Conservation (phyloP, 805 yeast genomes). For the Maudiozyma serrabonitensis region DNA sequence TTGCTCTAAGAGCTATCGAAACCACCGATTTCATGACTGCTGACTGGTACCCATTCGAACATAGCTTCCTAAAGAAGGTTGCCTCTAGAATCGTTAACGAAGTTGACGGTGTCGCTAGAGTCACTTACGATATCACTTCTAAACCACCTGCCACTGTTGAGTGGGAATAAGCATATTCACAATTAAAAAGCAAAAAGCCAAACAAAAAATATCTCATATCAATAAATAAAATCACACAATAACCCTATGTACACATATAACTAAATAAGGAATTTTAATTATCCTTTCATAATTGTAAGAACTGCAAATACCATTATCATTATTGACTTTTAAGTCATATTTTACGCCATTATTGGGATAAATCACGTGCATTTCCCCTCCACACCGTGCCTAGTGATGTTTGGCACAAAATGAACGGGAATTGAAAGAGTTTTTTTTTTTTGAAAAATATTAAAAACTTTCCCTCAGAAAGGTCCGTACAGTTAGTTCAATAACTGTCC, state of each 20-base stretch:
- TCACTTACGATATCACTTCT: slow-evolving; percentile 95
- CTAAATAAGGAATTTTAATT: neutral
- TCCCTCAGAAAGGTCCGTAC: too few species aligned
- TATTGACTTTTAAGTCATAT: too few species aligned
- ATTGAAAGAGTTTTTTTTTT: too few species aligned
- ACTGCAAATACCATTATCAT: too few species aligned
- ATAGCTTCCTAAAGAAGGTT: slow-evolving; percentile 81
- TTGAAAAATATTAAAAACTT: too few species aligned
- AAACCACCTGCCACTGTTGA: slow-evolving; percentile 99
- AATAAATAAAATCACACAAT: neutral
- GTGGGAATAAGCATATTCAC: slow-evolving; percentile 63
- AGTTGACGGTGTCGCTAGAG: slow-evolving; percentile 98
- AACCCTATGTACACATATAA: neutral
- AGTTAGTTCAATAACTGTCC: too few species aligned
- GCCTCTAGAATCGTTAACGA: slow-evolving; percentile 96
- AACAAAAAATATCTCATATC: too few species aligned
- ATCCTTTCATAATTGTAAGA: too few species aligned
- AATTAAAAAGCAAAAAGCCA: neutral
- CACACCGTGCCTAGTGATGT: too few species aligned
- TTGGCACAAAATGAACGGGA: too few species aligned
- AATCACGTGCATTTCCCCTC: too few species aligned
- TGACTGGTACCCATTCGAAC: slow-evolving; percentile 95
- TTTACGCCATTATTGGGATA: too few species aligned
- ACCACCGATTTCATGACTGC: slow-evolving; percentile 99
- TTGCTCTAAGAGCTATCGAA: slow-evolving; percentile 96